Percentiles rank a stretch among this genome's conserved stretches.
Evolutionary conservation across 1,284 basidiomycete genomes (phyloP).

Genomic region (Agaricales sp.): DNA sequence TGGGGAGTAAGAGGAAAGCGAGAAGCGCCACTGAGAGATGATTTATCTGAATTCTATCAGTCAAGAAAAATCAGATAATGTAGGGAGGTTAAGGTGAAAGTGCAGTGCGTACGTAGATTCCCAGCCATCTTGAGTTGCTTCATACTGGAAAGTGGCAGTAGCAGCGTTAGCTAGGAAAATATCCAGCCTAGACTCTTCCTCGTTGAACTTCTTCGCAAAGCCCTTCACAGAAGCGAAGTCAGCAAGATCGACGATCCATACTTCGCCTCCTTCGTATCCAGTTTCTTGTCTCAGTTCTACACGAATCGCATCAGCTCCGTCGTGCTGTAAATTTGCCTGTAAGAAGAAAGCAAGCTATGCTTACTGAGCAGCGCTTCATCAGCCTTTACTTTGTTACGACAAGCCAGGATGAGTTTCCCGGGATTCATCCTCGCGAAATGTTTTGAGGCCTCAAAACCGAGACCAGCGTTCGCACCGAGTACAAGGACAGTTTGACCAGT

Average conservation of each 20-base stretch:
- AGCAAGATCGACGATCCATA: conserved; percentile 20
- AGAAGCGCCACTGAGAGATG: conserved; percentile 19
- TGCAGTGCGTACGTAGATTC: conserved; percentile 20
- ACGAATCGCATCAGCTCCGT: too few species aligned
- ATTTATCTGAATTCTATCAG: conserved; percentile 22
- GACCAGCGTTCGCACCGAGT: conserved; percentile 23
- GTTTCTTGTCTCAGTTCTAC: conserved; percentile 11
- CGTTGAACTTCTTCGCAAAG: conserved; percentile 19
- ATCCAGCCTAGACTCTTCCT: conserved; percentile 19
- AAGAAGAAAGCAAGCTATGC: neutral
- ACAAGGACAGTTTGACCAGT: conserved; percentile 22
- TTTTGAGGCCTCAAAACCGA: conserved; percentile 22
- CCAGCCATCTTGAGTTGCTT: conserved; percentile 19
- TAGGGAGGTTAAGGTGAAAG: too few species aligned
- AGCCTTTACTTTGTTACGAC: conserved; percentile 17
- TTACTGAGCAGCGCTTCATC: conserved; percentile 10
- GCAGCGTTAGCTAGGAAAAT: conserved; percentile 24
- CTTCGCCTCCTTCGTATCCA: conserved; percentile 16
- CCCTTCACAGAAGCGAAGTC: conserved; percentile 18
- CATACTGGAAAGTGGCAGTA: conserved; percentile 11
- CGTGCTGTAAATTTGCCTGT: too few species aligned
- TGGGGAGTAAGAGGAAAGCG: conserved; percentile 18
- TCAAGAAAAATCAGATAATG: too few species aligned
- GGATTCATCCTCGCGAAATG: conserved; percentile 23
- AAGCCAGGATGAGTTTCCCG: conserved; percentile 18